These are phyloP conservation scores for Capsicum chinense DNA, from an alignment of 257 asterid genomes.

Conservation along the genomic window DNA sequence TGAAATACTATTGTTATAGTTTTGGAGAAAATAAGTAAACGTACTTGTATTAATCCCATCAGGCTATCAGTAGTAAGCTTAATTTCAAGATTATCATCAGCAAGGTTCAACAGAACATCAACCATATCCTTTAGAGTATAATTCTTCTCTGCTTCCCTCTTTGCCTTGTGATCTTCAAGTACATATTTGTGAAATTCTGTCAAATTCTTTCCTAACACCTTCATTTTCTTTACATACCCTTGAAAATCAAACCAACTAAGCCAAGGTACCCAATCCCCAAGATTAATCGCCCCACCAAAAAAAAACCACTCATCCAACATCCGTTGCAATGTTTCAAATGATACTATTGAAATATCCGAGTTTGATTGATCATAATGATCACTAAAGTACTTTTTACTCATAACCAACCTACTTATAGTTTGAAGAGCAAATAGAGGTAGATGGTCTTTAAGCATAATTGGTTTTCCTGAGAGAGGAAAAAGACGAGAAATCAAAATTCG, in stretches of 20 bases:
- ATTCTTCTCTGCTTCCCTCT: neutral
- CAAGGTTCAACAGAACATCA: neutral
- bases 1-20: neutral
- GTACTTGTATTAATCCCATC: neutral
- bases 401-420: neutral
- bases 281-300: neutral
- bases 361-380: neutral
- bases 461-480: neutral
- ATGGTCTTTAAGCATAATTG: neutral
- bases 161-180: neutral
- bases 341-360: neutral
- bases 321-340: neutral
- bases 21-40: neutral
- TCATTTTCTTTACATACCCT: neutral
- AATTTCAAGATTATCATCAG: neutral
- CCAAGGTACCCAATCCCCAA: conserved; percentile 11
- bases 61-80: neutral
- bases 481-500: neutral
- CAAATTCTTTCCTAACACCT: neutral
- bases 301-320: neutral
- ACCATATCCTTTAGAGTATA: neutral
- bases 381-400: neutral
- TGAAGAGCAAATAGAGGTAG: neutral
- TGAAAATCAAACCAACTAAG: conserved; percentile 3
- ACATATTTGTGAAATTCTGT: neutral